Percentiles rank a stretch among this genome's conserved stretches.
phyloP scores from a whole-genome alignment of 768 basidiomycete genomes.

The Lentinula guzmanii region DNA sequence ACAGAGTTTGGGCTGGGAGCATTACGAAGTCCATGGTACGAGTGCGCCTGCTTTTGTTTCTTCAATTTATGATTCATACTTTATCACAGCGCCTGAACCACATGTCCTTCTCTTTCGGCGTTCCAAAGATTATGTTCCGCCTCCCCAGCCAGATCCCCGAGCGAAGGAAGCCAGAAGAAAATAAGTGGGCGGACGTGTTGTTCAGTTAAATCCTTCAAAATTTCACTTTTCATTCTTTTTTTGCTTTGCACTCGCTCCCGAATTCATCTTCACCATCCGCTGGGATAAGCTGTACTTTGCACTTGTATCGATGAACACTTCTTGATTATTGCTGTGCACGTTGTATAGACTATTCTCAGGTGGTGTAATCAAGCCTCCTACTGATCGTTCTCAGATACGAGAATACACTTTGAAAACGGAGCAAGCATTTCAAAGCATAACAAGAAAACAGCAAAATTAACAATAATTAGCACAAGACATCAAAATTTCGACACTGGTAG shows the following conservation, averaged over 20 bases:
- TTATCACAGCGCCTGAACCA: constrained; percentile 71
- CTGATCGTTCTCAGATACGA: no score
- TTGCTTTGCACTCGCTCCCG: constrained; percentile 2
- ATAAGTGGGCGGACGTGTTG: constrained; percentile 17
- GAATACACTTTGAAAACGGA: no score
- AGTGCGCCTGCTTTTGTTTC: constrained; percentile 1
- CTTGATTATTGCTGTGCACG: neutral
- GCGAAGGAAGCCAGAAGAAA: constrained; percentile 36
- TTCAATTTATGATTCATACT: neutral
- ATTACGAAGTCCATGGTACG: constrained; percentile 94
- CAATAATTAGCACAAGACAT: neutral
- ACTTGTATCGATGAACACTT: neutral
- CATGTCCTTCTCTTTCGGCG: constrained; percentile 93
- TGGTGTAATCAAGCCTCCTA: neutral
- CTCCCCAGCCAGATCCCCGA: constrained; percentile 35
- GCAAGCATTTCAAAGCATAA: neutral
- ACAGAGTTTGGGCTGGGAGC: constrained; percentile 95
- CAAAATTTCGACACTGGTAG: constrained; percentile 54
- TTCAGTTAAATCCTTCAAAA: constrained; percentile 5
- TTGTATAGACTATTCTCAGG: neutral
- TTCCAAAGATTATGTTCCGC: constrained; percentile 57
- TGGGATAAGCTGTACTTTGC: neutral
- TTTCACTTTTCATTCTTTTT: neutral
- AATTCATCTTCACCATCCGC: neutral
- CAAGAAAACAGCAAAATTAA: neutral